A percentile compares a stretch with the other conserved stretches of the same genome.
Evolutionary conservation across 306 rosid genomes (phyloP).

Genomic region (Astragalus membranaceus): DNA sequence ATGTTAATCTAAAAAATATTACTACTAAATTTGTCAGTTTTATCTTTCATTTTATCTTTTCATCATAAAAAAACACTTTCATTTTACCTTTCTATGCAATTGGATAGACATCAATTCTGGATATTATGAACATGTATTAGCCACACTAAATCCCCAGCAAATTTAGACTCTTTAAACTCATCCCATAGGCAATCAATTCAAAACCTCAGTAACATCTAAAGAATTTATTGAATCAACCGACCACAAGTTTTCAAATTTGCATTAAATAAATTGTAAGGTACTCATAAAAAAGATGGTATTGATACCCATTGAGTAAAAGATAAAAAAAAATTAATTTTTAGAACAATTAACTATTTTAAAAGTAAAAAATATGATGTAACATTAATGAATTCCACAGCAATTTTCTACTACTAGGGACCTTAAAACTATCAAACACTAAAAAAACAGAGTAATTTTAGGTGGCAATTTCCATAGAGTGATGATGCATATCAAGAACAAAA

Average conservation of each 20-base stretch:
- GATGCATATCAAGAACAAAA: background rate
- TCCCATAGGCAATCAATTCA: background rate
- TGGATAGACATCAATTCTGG: background rate
- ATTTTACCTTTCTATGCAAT: slow-evolving; percentile 9
- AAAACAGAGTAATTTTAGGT: background rate
- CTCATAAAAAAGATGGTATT: too few species aligned
- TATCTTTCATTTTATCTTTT: background rate
- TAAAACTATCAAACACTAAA: background rate
- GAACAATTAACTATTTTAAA: too few species aligned
- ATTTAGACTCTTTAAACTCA: background rate
- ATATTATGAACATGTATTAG: background rate
- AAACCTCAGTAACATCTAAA: background rate
- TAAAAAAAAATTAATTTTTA: too few species aligned
- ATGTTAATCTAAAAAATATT: background rate
- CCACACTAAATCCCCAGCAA: background rate
- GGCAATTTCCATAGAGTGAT: background rate
- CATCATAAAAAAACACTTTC: background rate
- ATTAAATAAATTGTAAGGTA: too few species aligned
- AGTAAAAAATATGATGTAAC: too few species aligned
- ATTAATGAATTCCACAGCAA: too few species aligned
- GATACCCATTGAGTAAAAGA: too few species aligned
- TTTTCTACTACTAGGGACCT: too few species aligned
- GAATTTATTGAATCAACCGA: background rate
- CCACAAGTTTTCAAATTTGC: background rate
- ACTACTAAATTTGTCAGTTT: background rate